Evolutionary conservation across 1,139 yeast genomes (phyloP).

Genomic region (Yamadazyma aaseri): DNA sequence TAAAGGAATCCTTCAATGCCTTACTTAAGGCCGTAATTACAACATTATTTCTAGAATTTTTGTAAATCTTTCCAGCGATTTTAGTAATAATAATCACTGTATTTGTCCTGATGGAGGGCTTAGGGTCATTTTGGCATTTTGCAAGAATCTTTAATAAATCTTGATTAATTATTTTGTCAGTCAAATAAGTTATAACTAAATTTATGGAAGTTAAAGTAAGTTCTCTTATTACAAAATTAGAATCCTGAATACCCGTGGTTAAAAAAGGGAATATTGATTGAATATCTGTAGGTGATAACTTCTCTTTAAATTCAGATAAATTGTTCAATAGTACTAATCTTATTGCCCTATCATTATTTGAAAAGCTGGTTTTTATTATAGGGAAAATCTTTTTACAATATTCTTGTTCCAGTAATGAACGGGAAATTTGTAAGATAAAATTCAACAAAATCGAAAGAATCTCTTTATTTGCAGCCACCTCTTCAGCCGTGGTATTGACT

Average conservation of each 20-base stretch:
- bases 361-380: conserved; percentile 59
- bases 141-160: conserved; percentile 81
- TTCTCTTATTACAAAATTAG: conserved; percentile 76
- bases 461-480: conserved; percentile 35
- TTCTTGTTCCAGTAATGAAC: conserved; percentile 33
- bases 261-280: conserved; percentile 69
- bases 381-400: conserved; percentile 53
- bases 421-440: conserved; percentile 46
- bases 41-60: conserved; percentile 63
- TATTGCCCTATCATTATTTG: conserved; percentile 71
- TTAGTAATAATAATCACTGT: conserved; percentile 76
- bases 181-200: conserved; percentile 60
- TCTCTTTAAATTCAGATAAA: conserved; percentile 54
- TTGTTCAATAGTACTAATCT: conserved; percentile 67
- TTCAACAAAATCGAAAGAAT: conserved; percentile 43
- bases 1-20: conserved; percentile 76
- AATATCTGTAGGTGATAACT: conserved; percentile 58
- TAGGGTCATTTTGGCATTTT: conserved; percentile 81
- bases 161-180: conserved; percentile 82
- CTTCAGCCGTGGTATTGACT: conserved; percentile 27
- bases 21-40: conserved; percentile 84
- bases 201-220: conserved; percentile 75
- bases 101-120: conserved; percentile 81
- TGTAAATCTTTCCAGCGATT: conserved; percentile 64
- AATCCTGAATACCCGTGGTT: conserved; percentile 79